These are phyloP conservation scores for Metarhizium sp. DNA, from an alignment of 2,329 filamentous ascomycete species.

Conservation along the genomic window DNA sequence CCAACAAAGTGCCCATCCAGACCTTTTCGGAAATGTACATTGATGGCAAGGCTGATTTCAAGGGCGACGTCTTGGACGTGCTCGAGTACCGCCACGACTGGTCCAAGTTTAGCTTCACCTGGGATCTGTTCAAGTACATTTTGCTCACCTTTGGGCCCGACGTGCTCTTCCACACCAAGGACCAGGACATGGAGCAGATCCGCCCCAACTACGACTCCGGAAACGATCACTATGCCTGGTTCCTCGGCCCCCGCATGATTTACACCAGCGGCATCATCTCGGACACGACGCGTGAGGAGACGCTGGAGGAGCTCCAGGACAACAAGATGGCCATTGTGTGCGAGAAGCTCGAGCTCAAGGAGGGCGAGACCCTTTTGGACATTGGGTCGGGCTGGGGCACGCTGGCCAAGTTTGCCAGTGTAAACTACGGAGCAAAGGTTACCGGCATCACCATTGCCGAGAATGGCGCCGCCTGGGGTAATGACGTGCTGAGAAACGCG, in stretches of 20 bases:
- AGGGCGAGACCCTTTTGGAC: constrained; percentile 63
- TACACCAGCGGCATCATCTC: constrained; percentile 84
- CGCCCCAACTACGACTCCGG: constrained; percentile 91
- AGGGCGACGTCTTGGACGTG: constrained; percentile 75
- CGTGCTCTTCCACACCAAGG: constrained; percentile 73
- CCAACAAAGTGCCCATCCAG: constrained; percentile 53
- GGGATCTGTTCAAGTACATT: constrained; percentile 73
- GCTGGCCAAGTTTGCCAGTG: constrained; percentile 77
- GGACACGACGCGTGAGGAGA: constrained; percentile 59
- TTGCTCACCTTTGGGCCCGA: constrained; percentile 76
- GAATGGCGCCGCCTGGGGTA: constrained; percentile 93
- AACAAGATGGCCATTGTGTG: constrained; percentile 86
- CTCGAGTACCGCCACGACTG: constrained; percentile 90
- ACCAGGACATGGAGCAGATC: constrained; percentile 88
- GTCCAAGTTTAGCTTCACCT: constrained; percentile 83
- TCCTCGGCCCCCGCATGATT: constrained; percentile 93
- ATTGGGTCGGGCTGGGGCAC: constrained; percentile 96
- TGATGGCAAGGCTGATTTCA: constrained; percentile 82
- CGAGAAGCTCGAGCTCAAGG: constrained; percentile 79
- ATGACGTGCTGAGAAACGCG: constrained; percentile 68
- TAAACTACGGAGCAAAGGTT: constrained; percentile 74
- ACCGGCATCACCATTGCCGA: constrained; percentile 85
- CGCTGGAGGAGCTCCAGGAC: constrained; percentile 89
- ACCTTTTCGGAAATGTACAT: constrained; percentile 85
- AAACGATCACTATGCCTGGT: constrained; percentile 95